Evolutionary conservation across 1,139 yeast species (phyloP).

Genomic region (Geotrichum klebahnii): DNA sequence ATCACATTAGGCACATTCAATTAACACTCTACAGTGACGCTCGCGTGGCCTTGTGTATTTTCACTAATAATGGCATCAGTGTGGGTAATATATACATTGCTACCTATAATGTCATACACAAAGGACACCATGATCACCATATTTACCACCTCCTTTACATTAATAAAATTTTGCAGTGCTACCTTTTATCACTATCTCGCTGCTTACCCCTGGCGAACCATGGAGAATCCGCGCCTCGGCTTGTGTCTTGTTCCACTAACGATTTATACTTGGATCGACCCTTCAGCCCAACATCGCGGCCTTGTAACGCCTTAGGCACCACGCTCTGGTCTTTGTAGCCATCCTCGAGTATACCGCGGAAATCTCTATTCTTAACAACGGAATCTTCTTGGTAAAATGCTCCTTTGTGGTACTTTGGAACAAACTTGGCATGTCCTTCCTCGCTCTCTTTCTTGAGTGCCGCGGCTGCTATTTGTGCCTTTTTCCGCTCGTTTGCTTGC

Average conservation of each 20-base stretch:
- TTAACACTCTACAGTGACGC: too few species aligned
- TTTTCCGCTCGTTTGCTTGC: neutral
- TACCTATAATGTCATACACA: too few species aligned
- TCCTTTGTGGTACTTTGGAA: conserved; percentile 38
- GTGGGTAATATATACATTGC: too few species aligned
- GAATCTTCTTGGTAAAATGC: conserved; percentile 40
- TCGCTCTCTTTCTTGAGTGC: conserved; percentile 24
- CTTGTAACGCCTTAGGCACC: conserved; percentile 36
- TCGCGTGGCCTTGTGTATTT: too few species aligned
- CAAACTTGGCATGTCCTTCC: conserved; percentile 21
- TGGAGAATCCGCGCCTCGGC: conserved; percentile 19
- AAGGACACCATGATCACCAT: too few species aligned
- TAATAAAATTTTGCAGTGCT: too few species aligned
- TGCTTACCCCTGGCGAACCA: conserved; percentile 14
- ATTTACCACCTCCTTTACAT: too few species aligned
- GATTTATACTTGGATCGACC: conserved; percentile 32
- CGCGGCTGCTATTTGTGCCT: conserved; percentile 19
- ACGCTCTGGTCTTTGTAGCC: conserved; percentile 33
- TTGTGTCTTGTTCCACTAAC: conserved; percentile 34
- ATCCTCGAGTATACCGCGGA: conserved; percentile 32
- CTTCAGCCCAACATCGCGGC: conserved; percentile 30
- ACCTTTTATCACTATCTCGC: conserved; percentile 5
- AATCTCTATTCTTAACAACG: conserved; percentile 35
- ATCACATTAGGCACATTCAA: too few species aligned
- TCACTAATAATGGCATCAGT: too few species aligned